Evolutionary conservation across 1,284 basidiomycete genomes (phyloP).

Genomic region (Neonothopanus nambi): DNA sequence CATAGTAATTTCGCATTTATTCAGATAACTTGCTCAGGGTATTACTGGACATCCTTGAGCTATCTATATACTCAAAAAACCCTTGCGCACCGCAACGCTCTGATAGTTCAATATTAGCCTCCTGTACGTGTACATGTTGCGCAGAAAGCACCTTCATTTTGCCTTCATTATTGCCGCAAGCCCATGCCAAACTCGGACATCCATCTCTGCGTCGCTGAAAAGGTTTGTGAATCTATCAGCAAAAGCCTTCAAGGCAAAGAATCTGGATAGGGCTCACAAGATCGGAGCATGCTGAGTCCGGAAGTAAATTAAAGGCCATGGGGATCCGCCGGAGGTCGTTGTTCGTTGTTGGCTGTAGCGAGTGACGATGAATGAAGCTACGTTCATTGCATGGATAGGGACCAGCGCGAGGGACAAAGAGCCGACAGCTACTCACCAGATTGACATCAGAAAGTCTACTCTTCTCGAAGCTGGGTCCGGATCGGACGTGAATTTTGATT

Average conservation of each 20-base stretch:
- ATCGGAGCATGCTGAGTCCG: constrained; percentile 47
- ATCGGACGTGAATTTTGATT: constrained; percentile 26
- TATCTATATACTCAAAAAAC: constrained; percentile 37
- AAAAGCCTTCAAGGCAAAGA: constrained; percentile 37
- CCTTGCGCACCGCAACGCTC: constrained; percentile 48
- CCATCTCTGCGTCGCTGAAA: constrained; percentile 30
- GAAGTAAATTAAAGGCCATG: constrained; percentile 33
- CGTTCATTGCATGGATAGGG: constrained; percentile 33
- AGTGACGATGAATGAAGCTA: constrained; percentile 32
- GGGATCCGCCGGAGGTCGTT: constrained; percentile 24
- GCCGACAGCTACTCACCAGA: constrained; percentile 41
- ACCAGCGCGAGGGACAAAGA: constrained; percentile 34
- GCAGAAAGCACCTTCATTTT: constrained; percentile 30
- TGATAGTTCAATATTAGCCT: constrained; percentile 27
- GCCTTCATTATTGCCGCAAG: constrained; percentile 38
- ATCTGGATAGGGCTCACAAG: constrained; percentile 35
- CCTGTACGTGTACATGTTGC: constrained; percentile 30
- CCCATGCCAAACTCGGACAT: constrained; percentile 34
- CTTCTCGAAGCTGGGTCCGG: constrained; percentile 17
- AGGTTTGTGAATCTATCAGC: constrained; percentile 24
- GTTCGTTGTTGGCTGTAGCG: constrained; percentile 41
- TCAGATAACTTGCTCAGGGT: too few relatives aligned
- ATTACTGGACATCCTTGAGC: too few relatives aligned
- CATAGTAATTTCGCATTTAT: too few relatives aligned
- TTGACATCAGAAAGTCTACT: constrained; percentile 31